Percentiles rank a stretch among this genome's conserved stretches.
Conservation (phyloP, 257 asterid species). For the Fraxinus pennsylvanica region DNA sequence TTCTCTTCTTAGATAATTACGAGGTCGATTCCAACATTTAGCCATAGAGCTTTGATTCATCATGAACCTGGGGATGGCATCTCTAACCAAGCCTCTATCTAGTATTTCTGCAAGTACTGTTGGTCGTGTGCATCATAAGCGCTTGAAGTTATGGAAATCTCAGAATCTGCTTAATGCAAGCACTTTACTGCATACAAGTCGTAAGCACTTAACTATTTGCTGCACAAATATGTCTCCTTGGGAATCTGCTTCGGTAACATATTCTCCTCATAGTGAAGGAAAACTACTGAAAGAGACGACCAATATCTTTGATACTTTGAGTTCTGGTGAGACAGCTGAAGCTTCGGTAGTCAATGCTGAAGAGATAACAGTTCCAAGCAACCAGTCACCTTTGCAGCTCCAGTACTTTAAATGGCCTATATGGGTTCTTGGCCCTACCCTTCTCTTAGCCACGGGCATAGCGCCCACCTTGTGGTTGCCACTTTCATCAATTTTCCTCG, state of each 20-base stretch:
- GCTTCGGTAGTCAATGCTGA: conserved; percentile 39
- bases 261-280: conserved; percentile 46
- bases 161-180: conserved; percentile 30
- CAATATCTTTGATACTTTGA: conserved; percentile 63
- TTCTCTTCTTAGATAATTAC: conserved; percentile 40
- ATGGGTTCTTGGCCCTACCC: conserved; percentile 79
- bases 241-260: conserved; percentile 73
- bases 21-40: conserved; percentile 1
- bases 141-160: conserved; percentile 31
- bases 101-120: conserved; percentile 32
- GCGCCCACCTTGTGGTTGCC: conserved; percentile 96
- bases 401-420: conserved; percentile 56
- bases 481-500: conserved; percentile 71
- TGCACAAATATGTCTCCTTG: conserved; percentile 56
- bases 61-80: conserved; percentile 47
- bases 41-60: conserved; percentile 23
- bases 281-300: conserved; percentile 38
- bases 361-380: conserved; percentile 27
- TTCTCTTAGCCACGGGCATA: conserved; percentile 80
- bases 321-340: conserved; percentile 40
- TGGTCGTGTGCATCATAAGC: conserved; percentile 35
- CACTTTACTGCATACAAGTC: conserved; percentile 17
- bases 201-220: conserved; percentile 26
- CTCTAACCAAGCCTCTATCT: conserved; percentile 43
- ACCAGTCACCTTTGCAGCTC: conserved; percentile 30